These are phyloP conservation scores for Serendipita sp. DNA, from an alignment of 768 basidiomycete species.

Conservation along the genomic window DNA sequence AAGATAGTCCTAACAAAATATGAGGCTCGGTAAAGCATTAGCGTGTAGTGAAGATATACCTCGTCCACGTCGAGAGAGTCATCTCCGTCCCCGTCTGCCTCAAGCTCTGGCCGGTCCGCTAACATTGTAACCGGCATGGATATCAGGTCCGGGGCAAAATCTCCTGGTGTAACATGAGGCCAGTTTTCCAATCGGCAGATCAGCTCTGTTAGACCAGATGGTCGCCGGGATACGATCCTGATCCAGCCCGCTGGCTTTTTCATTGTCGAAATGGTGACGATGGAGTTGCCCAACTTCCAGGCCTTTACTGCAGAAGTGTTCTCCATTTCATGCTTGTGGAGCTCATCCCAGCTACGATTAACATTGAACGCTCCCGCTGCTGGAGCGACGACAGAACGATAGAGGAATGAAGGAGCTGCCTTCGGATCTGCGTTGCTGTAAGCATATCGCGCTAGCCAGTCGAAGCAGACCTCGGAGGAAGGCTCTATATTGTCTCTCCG, in stretches of 20 bases:
- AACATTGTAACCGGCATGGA: conserved; percentile 59
- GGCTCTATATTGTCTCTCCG: conserved; percentile 61
- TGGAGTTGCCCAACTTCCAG: conserved; percentile 74
- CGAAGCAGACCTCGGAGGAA: conserved; percentile 90
- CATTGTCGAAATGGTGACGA: conserved; percentile 68
- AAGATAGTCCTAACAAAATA: neutral
- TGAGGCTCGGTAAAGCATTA: neutral
- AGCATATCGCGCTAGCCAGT: conserved; percentile 91
- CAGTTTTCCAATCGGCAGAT: conserved; percentile 80
- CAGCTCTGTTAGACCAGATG: conserved; percentile 79
- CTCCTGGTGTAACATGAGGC: conserved; percentile 69
- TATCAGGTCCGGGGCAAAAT: conserved; percentile 63
- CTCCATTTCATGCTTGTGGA: conserved; percentile 13
- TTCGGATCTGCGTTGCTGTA: conserved; percentile 89
- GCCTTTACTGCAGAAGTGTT: conserved; percentile 31
- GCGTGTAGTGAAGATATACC: neutral
- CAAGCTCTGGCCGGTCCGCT: conserved; percentile 36
- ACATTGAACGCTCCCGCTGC: conserved; percentile 14
- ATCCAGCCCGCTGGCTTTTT: conserved; percentile 67
- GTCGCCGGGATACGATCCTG: conserved; percentile 66
- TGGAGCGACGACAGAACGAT: conserved; percentile 61
- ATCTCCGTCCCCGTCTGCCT: conserved; percentile 13
- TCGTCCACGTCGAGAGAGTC: conserved; percentile 7
- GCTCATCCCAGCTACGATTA: conserved; percentile 14
- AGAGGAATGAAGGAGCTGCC: conserved; percentile 63